Conservation (phyloP, 2,329 filamentous ascomycete species). For the Fusarium albidum region DNA sequence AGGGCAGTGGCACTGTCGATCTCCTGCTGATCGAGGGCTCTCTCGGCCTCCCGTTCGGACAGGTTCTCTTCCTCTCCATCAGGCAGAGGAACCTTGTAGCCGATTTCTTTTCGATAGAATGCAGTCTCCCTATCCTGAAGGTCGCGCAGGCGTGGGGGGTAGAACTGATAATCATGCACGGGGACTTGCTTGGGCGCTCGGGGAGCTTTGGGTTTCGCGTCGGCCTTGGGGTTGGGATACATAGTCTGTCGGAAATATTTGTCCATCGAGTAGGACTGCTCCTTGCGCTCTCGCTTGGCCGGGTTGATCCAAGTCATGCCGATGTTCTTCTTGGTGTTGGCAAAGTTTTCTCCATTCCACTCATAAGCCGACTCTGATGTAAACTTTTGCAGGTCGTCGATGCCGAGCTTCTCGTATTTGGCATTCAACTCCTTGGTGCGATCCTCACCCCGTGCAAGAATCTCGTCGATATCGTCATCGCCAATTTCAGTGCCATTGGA, state of each 20-base stretch:
- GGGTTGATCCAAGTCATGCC: conserved; percentile 98
- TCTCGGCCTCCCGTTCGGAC: conserved; percentile 85
- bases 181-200: conserved; percentile 90
- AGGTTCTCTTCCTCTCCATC: conserved; percentile 90
- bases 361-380: conserved; percentile 97
- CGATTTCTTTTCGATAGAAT: conserved; percentile 94
- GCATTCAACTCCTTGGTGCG: conserved; percentile 90
- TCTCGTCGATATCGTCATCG: conserved; percentile 90
- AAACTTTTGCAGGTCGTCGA: conserved; percentile 98
- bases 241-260: conserved; percentile 97
- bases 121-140: conserved; percentile 97
- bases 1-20: conserved; percentile 91
- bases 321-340: conserved; percentile 89
- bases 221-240: conserved; percentile 79
- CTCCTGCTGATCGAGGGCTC: conserved; percentile 85
- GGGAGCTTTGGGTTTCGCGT: conserved; percentile 94
- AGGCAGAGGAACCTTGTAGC: conserved; percentile 89
- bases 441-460: conserved; percentile 85
- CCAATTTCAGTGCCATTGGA: conserved; percentile 70
- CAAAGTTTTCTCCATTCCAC: conserved; percentile 98
- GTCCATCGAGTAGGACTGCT: conserved; percentile 97
- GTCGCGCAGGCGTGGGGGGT: conserved; percentile 82
- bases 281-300: conserved; percentile 96
- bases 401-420: conserved; percentile 95
- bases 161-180: conserved; percentile 98